Conservation (phyloP, 495 filamentous ascomycete species). For the Penicillium pancosmium region DNA sequence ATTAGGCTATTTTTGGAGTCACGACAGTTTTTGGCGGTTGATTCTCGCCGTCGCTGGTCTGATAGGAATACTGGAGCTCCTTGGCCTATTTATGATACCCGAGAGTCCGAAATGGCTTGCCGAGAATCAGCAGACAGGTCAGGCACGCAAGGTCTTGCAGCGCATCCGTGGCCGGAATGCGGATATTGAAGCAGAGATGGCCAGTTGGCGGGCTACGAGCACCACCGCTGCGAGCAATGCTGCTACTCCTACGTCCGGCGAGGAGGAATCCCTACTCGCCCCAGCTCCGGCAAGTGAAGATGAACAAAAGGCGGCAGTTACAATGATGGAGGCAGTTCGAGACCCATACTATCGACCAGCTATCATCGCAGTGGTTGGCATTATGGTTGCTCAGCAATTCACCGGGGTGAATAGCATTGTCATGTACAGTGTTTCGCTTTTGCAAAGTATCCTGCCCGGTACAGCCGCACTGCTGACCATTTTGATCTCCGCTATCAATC, state of each 20-base stretch:
- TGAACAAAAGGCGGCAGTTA: constrained; percentile 50
- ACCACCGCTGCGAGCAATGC: constrained; percentile 43
- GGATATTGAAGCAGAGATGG: constrained; percentile 75
- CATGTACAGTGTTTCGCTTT: constrained; percentile 94
- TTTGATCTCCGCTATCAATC: constrained; percentile 81
- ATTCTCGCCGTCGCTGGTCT: constrained; percentile 75
- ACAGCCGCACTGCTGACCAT: constrained; percentile 81
- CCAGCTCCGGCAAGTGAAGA: constrained; percentile 32
- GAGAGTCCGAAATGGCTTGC: constrained; percentile 90
- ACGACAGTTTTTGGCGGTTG: constrained; percentile 75
- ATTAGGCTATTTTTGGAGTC: constrained; percentile 83
- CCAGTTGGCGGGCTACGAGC: constrained; percentile 55
- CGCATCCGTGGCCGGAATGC: constrained; percentile 70
- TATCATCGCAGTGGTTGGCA: constrained; percentile 80
- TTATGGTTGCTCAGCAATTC: constrained; percentile 93
- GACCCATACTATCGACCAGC: constrained; percentile 72
- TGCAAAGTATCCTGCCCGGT: constrained; percentile 74
- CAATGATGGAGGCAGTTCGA: constrained; percentile 65
- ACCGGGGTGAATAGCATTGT: constrained; percentile 95
- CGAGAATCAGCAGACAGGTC: constrained; percentile 59
- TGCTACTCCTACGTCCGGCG: constrained; percentile 46
- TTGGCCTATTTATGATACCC: constrained; percentile 69
- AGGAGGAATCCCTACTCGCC: constrained; percentile 53
- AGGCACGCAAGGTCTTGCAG: constrained; percentile 68
- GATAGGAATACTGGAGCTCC: constrained; percentile 64